Conservation (phyloP, 2,329 filamentous ascomycete species). For the Hypoxylon sp. region DNA sequence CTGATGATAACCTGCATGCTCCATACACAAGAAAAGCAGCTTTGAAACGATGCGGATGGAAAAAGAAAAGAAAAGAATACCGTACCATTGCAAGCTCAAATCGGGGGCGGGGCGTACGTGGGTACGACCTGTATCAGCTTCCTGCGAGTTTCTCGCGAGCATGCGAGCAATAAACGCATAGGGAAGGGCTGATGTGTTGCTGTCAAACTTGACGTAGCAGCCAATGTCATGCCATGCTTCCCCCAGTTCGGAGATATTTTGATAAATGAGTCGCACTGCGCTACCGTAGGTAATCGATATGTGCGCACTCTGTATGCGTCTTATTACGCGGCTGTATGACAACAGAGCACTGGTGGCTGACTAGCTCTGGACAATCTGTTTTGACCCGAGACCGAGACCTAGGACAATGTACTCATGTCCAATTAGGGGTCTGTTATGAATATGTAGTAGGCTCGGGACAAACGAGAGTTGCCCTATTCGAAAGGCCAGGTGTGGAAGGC, state of each 20-base stretch:
- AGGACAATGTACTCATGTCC: slow-evolving; percentile 12
- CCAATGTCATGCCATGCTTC: slow-evolving; percentile 29
- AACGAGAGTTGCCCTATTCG: slow-evolving; percentile 21
- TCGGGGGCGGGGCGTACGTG: slow-evolving; percentile 32
- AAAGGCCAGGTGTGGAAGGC: slow-evolving; percentile 17
- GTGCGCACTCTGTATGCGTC: slow-evolving; percentile 30
- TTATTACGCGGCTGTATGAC: slow-evolving; percentile 45
- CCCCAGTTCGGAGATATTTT: slow-evolving; percentile 43
- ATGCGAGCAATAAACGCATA: slow-evolving; percentile 40
- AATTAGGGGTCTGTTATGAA: slow-evolving; percentile 30
- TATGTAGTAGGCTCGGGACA: slow-evolving; percentile 27
- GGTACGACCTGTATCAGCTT: slow-evolving; percentile 34
- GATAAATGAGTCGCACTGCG: slow-evolving; percentile 36
- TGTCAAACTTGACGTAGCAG: slow-evolving; percentile 42
- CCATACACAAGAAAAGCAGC: slow-evolving; percentile 31
- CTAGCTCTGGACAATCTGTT: slow-evolving; percentile 23
- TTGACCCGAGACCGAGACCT: slow-evolving; percentile 30
- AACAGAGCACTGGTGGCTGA: slow-evolving; percentile 37
- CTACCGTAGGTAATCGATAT: slow-evolving; percentile 33
- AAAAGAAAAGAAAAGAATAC: slow-evolving; percentile 34
- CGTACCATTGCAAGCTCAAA: slow-evolving; percentile 30
- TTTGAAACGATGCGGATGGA: slow-evolving; percentile 38
- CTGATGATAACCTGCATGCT: slow-evolving; percentile 34
- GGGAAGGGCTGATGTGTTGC: slow-evolving; percentile 28
- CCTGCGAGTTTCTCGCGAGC: slow-evolving; percentile 34